These are phyloP conservation scores for Boletus rubescentipes DNA, from an alignment of 768 basidiomycete genomes.

Conservation along the genomic window DNA sequence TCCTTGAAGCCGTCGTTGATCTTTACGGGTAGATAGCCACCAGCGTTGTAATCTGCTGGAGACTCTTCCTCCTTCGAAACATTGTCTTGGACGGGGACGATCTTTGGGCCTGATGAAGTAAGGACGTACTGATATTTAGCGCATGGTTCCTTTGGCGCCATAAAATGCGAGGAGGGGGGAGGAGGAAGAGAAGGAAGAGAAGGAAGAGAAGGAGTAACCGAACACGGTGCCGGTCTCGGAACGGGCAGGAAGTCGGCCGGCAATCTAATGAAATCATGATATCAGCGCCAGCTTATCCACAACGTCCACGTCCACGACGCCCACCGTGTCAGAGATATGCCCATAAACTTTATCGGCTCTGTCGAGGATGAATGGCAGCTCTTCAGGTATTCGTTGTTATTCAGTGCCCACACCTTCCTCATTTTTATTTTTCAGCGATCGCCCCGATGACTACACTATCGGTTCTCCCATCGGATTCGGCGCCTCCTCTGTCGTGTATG, in stretches of 20 bases:
- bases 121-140: conserved; percentile 77
- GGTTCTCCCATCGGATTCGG: conserved; percentile 86
- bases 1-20: conserved; percentile 83
- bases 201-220: conserved; percentile 6
- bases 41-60: conserved; percentile 79
- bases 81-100: conserved; percentile 66
- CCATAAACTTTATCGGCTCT: conserved; percentile 64
- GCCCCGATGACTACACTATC: conserved; percentile 68
- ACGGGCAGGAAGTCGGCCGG: conserved; percentile 3
- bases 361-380: conserved; percentile 84
- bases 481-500: conserved; percentile 87
- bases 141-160: conserved; percentile 67
- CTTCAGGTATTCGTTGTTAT: conserved; percentile 53
- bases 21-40: conserved; percentile 79
- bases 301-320: not conserved
- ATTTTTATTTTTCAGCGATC: conserved; percentile 47
- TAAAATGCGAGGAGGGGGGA: conserved; percentile 28
- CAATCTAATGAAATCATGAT: too few species aligned
- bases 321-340: not conserved
- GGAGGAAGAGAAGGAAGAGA: not conserved
- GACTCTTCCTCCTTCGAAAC: conserved; percentile 76
- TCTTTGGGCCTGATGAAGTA: conserved; percentile 63
- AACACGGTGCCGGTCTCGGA: conserved; percentile 21
- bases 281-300: too few species aligned
- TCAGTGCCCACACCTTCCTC: not conserved